Percentiles rank a stretch among this genome's conserved stretches.
phyloP scores from a whole-genome alignment of 139 green algal species.

The Klebsormidium nitens region DNA sequence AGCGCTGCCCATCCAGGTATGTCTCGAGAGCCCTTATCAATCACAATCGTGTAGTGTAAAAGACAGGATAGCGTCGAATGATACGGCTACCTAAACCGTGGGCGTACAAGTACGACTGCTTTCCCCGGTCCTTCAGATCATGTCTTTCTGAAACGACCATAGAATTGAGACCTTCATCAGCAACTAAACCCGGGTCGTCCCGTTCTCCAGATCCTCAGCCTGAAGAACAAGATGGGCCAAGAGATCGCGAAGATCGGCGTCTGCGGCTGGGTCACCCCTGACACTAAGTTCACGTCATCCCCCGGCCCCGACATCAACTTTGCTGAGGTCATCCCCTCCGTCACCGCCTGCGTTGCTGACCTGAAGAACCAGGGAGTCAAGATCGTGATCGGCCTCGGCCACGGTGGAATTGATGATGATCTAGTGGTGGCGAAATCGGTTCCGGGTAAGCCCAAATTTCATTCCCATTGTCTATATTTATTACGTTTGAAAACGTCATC shows the following conservation, averaged over 20 bases:
- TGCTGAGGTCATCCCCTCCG: background rate
- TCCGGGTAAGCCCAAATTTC: slow-evolving; percentile 4
- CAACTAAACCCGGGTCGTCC: background rate
- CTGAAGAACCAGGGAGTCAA: slow-evolving; percentile 19
- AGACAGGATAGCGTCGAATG: background rate
- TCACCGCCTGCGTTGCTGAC: slow-evolving; percentile 8
- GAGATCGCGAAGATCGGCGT: slow-evolving; percentile 23
- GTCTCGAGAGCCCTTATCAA: too few species aligned
- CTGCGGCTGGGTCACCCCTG: slow-evolving; percentile 20
- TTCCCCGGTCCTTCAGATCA: background rate
- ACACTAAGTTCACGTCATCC: slow-evolving; percentile 5
- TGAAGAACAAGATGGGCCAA: background rate
- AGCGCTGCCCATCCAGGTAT: too few species aligned
- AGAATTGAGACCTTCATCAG: background rate
- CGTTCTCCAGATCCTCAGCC: background rate
- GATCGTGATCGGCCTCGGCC: slow-evolving; percentile 38
- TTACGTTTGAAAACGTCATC: too few species aligned
- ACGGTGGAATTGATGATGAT: slow-evolving; percentile 20
- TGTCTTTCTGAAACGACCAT: background rate
- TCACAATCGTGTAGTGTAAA: background rate
- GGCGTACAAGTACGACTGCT: background rate
- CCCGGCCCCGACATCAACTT: slow-evolving; percentile 30
- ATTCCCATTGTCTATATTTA: too few species aligned
- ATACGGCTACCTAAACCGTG: background rate
- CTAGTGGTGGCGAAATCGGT: slow-evolving; percentile 3